phyloP scores from a whole-genome alignment of 2,329 filamentous ascomycete genomes.

The Ascochyta lentis region DNA sequence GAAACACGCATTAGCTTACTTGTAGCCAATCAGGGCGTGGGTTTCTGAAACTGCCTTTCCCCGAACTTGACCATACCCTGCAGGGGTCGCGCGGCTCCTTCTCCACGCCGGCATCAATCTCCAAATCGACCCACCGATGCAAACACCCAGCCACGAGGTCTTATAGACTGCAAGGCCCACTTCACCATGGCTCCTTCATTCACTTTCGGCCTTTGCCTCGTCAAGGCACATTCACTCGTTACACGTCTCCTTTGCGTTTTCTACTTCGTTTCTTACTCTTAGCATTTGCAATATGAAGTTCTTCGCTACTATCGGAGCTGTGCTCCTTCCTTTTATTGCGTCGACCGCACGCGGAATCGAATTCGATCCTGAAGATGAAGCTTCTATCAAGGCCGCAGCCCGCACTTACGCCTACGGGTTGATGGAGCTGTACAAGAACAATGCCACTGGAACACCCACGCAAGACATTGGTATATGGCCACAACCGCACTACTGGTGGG shows the following conservation, averaged over 20 bases:
- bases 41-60: constrained; percentile 8
- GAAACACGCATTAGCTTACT: constrained; percentile 27
- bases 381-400: constrained; percentile 39
- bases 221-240: constrained; percentile 34
- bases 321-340: constrained; percentile 42
- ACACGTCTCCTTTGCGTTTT: constrained; percentile 20
- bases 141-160: constrained; percentile 14
- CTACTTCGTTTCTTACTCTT: constrained; percentile 26
- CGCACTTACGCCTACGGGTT: constrained; percentile 42
- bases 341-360: constrained; percentile 38
- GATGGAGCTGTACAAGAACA: constrained; percentile 46
- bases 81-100: constrained; percentile 15
- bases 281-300: constrained; percentile 40
- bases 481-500: constrained; percentile 57
- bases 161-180: constrained; percentile 16
- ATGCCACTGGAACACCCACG: constrained; percentile 28
- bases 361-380: constrained; percentile 44
- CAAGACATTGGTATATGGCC: constrained; percentile 52
- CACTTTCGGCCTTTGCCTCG: constrained; percentile 30
- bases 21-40: constrained; percentile 2
- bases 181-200: constrained; percentile 26
- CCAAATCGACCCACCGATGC: constrained; percentile 13
- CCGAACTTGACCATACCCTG: constrained; percentile 1
- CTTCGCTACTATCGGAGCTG: constrained; percentile 42
- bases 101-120: constrained; percentile 15